Base-by-base conservation (phyloP, 345 rosid species). In the Conringia planisiliqua region DNA sequence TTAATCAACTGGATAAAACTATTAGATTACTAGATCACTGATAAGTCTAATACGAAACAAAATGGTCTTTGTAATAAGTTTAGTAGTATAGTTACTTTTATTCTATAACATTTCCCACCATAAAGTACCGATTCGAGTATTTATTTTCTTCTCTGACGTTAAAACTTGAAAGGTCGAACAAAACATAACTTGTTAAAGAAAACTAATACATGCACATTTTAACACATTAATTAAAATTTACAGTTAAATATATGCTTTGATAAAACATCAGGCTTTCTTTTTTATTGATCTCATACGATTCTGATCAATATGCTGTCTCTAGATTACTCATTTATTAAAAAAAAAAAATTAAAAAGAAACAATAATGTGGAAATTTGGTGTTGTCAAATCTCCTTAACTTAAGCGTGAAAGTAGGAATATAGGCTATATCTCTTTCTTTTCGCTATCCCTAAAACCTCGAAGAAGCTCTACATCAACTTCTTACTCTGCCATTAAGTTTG, bases 361-460 rank as follows among this genome's bases (percentile, higher is more conserved):
- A 58, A 27, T 68, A 22, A 18, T 54, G 33, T 62, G 52, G 50
- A 69, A 44, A 56, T 46, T 24, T 77, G 72, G 80, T 71, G 76
- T 46, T 77, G 76, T 77, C 80, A 77, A 77, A 77, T 77, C 76
- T 65, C 67, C 76, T 35, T 24, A 70, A 48, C 38, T 27, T 58
- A 77, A 71, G 80, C 72, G 72, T 71, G 80, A 65, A 47, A 57
- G 71, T 77, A 64, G 67, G 62, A 62, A 64, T 67, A 77, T 63
- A 64, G 76, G 46, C 76, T 47, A 56, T 46, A 44, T 55, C 27
- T 62, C 70, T 59, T 59, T 47, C 59, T 46, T 33, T 58, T 74
- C 24, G 42, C 67, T 46, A 74, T 75, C 56, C 62, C 68, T 67
- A 50, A 35, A 75, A 75, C 55, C 79, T 67, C 68, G 29, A 54